Conservation (phyloP, 164 flowering plant genomes). For the Chimonanthus salicifolius region DNA sequence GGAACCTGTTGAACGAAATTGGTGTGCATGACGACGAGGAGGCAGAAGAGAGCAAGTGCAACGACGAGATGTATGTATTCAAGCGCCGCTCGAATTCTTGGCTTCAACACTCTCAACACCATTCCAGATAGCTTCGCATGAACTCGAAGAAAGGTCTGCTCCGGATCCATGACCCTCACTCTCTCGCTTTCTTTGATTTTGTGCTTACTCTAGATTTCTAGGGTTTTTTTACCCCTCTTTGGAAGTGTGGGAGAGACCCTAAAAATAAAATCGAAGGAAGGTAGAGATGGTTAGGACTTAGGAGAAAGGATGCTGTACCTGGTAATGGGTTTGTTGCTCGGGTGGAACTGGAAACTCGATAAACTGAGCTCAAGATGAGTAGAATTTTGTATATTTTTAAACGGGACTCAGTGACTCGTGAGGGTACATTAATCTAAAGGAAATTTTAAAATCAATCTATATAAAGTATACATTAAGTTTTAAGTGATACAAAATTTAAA, state of each 20-base stretch:
- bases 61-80: constrained; percentile 61
- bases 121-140: constrained; percentile 60
- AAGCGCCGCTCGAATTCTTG: constrained; percentile 58
- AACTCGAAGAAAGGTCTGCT: constrained; percentile 83
- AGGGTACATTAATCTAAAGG: no score
- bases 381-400: no score
- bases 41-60: constrained; percentile 65
- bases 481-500: no score
- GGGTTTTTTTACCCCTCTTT: background rate
- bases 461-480: no score
- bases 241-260: background rate
- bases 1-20: constrained; percentile 84
- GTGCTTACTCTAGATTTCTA: background rate
- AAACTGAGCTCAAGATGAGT: background rate
- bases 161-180: constrained; percentile 69
- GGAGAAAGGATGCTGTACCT: no score
- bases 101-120: constrained; percentile 63
- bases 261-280: no score
- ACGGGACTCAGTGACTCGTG: no score
- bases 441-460: no score
- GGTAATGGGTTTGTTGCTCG: no score
- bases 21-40: constrained; percentile 93
- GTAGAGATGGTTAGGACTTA: background rate
- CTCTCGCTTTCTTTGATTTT: background rate
- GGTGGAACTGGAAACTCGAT: background rate